Evolutionary conservation across 495 filamentous ascomycete species (phyloP).

Genomic region (Penicillium turbatum): DNA sequence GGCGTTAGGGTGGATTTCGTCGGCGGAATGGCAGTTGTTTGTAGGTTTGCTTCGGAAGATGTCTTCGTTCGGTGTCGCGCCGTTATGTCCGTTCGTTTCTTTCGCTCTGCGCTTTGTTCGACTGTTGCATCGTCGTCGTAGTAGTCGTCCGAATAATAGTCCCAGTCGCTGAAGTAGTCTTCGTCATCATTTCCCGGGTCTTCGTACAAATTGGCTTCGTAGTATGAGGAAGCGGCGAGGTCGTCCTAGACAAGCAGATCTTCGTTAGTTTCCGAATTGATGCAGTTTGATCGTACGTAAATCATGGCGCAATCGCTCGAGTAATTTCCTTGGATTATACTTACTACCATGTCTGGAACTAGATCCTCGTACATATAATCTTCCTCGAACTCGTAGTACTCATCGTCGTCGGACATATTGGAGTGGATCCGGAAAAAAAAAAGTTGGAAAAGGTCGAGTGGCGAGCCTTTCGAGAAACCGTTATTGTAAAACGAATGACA

Average conservation of each 20-base stretch:
- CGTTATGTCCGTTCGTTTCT: slow-evolving; percentile 10
- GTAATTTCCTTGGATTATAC: slow-evolving; percentile 11
- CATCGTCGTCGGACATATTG: slow-evolving; percentile 50
- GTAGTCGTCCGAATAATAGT: slow-evolving; percentile 49
- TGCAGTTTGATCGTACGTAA: background rate
- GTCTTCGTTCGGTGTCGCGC: slow-evolving; percentile 8
- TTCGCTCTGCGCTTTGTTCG: slow-evolving; percentile 6
- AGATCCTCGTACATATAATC: slow-evolving; percentile 43
- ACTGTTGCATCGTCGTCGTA: slow-evolving; percentile 44
- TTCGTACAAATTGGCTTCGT: slow-evolving; percentile 39
- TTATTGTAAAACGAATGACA: background rate
- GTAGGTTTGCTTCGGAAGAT: background rate
- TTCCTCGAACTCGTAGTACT: slow-evolving; percentile 45
- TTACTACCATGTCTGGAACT: slow-evolving; percentile 40
- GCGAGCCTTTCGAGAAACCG: background rate
- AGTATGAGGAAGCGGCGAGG: slow-evolving; percentile 41
- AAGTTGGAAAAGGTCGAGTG: background rate
- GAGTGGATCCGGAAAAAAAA: slow-evolving; percentile 2
- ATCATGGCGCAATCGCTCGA: background rate
- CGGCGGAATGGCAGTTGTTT: background rate
- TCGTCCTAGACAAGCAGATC: slow-evolving; percentile 39
- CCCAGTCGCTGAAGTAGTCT: slow-evolving; percentile 48
- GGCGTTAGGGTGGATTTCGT: slow-evolving; percentile 12
- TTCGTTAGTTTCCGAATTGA: background rate
- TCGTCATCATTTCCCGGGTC: slow-evolving; percentile 40